These are phyloP conservation scores for Leishmania braziliensis DNA, from an alignment of 208 protist species.

Conservation along the genomic window DNA sequence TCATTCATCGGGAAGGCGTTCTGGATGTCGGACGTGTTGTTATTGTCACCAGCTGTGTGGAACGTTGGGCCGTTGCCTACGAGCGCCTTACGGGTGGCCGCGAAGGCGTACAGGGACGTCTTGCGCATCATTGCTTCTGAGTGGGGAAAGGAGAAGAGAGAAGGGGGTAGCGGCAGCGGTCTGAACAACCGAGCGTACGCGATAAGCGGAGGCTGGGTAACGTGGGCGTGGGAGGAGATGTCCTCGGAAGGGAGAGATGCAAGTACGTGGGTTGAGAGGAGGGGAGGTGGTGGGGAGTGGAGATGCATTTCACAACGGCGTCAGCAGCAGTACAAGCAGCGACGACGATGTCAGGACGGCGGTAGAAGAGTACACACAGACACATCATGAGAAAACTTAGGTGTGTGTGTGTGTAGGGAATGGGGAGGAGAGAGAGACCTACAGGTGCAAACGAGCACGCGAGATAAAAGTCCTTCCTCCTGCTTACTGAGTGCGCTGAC, in stretches of 20 bases:
- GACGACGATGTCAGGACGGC: neutral
- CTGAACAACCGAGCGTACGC: neutral
- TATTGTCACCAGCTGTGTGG: slow-evolving; percentile 85
- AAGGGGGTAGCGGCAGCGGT: neutral
- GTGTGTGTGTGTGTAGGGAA: neutral
- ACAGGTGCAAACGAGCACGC: neutral
- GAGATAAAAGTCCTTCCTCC: neutral
- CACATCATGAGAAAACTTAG: neutral
- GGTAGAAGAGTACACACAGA: neutral
- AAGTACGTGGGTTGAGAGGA: neutral
- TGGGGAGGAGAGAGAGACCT: neutral
- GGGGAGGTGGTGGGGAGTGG: neutral
- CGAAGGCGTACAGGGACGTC: slow-evolving; percentile 68
- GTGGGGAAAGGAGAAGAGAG: neutral
- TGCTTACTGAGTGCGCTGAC: neutral
- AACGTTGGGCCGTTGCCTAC: slow-evolving; percentile 91
- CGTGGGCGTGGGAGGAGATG: slow-evolving; percentile 7
- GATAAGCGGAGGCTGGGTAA: neutral
- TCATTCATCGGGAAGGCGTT: slow-evolving; percentile 87
- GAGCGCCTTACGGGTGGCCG: slow-evolving; percentile 65
- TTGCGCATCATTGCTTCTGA: slow-evolving; percentile 73
- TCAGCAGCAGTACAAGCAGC: slow-evolving; percentile 1
- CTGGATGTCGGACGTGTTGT: slow-evolving; percentile 78
- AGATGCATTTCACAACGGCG: neutral
- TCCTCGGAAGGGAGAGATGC: neutral